Base-by-base conservation (phyloP, 176 grass and related monocot species). In the Hsuehochloa calcarea region DNA sequence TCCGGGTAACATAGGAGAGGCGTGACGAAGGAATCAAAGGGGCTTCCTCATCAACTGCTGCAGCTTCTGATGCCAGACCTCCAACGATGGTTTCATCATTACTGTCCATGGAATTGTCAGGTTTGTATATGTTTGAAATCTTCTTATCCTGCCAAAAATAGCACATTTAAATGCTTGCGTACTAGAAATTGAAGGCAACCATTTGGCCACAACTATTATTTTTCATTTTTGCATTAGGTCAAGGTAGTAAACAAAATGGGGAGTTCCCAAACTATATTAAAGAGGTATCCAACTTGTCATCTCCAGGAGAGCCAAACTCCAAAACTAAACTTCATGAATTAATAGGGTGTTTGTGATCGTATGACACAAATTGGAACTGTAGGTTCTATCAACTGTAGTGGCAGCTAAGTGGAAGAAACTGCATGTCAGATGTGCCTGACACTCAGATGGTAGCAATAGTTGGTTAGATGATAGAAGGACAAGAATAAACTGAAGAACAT, bases 1-100 rank as follows among this genome's bases (percentile, higher is more conserved):
- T 91, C 55, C 93, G 77, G n/a, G 84, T 91, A 87, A 94, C 85
- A 81, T 94, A 92, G 43, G 95, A 88, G 76, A 93, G 63, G 31
- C 90, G 89, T 9, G 84, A 80, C 9, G 92, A 91, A 80, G 88
- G 90, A 65, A 97, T 75, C 80, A 97, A 88, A 68, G 87, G 90
- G 58, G 92, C 80, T 87, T 95, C 95, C 89, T 97, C 92, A 76
- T 97, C 95, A 59, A 70, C 67, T 20, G 77, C 66, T 52, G 85
- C 66, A 19, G 70, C 70, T 87, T 94, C 94, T 65, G 87, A 93
- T 72, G 79, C 59, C 83, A 58, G 20, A 66, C 54, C 51, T 54
- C 88, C 92, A 29, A 44, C 16, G 39, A 82, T 31, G 22, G 81
- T 91, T 47, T 78, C 88, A 34, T 85, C 82, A 43, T 62, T 83